Percentiles rank a stretch among this genome's conserved stretches.
These are phyloP conservation scores for Saccharomyces mikatae DNA, from an alignment of 805 yeast genomes.

Conservation along the genomic window DNA sequence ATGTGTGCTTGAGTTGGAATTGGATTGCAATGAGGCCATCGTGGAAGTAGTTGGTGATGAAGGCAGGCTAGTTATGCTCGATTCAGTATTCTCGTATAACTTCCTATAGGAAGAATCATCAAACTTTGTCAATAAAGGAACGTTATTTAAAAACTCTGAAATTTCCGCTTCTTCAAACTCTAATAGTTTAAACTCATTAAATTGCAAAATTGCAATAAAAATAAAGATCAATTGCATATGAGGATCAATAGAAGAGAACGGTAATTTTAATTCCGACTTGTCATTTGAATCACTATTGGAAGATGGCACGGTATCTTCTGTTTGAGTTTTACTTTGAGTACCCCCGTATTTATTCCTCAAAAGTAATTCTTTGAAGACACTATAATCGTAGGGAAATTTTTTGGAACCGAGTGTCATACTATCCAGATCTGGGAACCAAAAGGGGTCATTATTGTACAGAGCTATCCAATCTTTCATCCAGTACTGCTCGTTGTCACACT, in stretches of 20 bases:
- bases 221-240: slow-evolving; percentile 71
- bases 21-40: slow-evolving; percentile 2
- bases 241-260: slow-evolving; percentile 50
- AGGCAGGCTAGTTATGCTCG: slow-evolving; percentile 1
- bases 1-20: not conserved
- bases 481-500: not conserved
- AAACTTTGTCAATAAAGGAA: slow-evolving; percentile 29
- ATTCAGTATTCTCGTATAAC: slow-evolving; percentile 11
- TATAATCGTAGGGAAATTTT: slow-evolving; percentile 20
- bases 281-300: not conserved
- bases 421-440: slow-evolving; percentile 33
- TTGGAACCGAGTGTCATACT: slow-evolving; percentile 20
- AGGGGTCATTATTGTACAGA: slow-evolving; percentile 23
- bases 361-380: slow-evolving; percentile 25
- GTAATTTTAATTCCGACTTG: slow-evolving; percentile 8
- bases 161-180: slow-evolving; percentile 90
- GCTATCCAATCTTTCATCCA: not conserved
- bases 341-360: slow-evolving; percentile 20
- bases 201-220: slow-evolving; percentile 69
- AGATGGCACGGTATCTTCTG: not conserved
- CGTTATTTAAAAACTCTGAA: slow-evolving; percentile 60
- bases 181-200: slow-evolving; percentile 66
- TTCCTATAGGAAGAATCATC: slow-evolving; percentile 27
- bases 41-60: slow-evolving; percentile 8
- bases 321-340: slow-evolving; percentile 1